These are phyloP conservation scores for Picochlorum sp. DNA, from an alignment of 139 green algal species.

Conservation along the genomic window DNA sequence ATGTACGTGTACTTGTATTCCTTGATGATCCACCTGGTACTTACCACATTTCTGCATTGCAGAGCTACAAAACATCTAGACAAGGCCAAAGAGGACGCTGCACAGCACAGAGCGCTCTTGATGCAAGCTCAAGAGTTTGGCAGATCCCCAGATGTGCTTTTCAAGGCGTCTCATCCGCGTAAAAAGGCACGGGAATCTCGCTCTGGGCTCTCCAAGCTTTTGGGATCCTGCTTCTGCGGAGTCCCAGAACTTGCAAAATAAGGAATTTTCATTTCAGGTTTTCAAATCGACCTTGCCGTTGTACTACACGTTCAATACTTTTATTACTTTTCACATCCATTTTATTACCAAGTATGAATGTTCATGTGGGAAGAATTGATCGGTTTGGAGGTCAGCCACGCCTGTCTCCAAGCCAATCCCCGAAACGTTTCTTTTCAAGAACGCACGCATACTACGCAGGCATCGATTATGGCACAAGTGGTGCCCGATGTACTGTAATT, in stretches of 20 bases:
- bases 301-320: no score
- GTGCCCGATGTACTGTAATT: constrained; percentile 65
- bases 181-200: constrained; percentile 8
- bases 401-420: no score
- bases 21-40: not conserved
- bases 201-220: no score
- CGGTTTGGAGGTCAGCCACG: no score
- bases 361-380: no score
- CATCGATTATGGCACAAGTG: constrained; percentile 86
- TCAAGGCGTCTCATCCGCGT: constrained; percentile 23
- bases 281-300: no score
- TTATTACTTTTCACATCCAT: no score
- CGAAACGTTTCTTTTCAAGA: not conserved
- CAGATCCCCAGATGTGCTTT: constrained; percentile 39
- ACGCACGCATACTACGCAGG: constrained; percentile 47
- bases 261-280: no score
- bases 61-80: constrained; percentile 26
- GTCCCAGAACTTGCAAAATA: no score
- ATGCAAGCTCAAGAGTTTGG: constrained; percentile 71
- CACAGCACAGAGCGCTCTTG: constrained; percentile 23
- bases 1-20: constrained; percentile 6
- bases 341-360: no score
- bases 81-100: constrained; percentile 12
- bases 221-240: no score
- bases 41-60: constrained; percentile 5